Conservation (phyloP, 306 rosid genomes). For the Inga laurina region DNA sequence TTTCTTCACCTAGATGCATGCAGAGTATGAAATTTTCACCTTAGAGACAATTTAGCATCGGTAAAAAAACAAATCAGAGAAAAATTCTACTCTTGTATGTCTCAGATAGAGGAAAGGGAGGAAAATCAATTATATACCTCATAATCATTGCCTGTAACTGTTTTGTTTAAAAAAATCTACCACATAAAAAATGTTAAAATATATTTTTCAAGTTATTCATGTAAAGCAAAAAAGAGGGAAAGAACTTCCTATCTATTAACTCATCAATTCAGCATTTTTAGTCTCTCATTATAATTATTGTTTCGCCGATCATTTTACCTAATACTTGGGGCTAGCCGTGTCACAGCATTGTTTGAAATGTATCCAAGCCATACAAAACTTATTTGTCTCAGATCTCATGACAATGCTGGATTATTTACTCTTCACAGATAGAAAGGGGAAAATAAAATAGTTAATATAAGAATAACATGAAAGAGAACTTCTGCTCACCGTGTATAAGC, state of each 20-base stretch:
- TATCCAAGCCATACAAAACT: neutral
- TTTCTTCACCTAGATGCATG: conserved; percentile 53
- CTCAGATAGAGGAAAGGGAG: neutral
- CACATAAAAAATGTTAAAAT: neutral
- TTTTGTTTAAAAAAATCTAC: neutral
- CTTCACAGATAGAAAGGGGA: neutral
- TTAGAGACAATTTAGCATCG: conserved; percentile 6
- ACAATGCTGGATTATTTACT: neutral
- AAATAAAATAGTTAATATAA: neutral
- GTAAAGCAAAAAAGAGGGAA: neutral
- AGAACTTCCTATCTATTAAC: neutral
- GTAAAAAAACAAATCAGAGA: neutral
- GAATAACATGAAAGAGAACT: conserved; percentile 16
- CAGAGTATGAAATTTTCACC: conserved; percentile 34
- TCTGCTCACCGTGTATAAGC: conserved; percentile 60
- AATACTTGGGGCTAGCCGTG: neutral
- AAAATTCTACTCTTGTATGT: neutral
- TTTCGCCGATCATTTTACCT: neutral
- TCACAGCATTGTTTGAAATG: neutral
- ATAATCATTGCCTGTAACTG: neutral
- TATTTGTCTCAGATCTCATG: neutral
- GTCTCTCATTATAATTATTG: neutral
- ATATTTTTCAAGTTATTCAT: neutral
- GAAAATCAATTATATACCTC: neutral
- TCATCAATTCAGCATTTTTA: neutral